Evolutionary conservation across 2,329 filamentous ascomycete species (phyloP), one percentile per base, ranked within the genome.

Genomic region (Xylariaceae sp.): DNA sequence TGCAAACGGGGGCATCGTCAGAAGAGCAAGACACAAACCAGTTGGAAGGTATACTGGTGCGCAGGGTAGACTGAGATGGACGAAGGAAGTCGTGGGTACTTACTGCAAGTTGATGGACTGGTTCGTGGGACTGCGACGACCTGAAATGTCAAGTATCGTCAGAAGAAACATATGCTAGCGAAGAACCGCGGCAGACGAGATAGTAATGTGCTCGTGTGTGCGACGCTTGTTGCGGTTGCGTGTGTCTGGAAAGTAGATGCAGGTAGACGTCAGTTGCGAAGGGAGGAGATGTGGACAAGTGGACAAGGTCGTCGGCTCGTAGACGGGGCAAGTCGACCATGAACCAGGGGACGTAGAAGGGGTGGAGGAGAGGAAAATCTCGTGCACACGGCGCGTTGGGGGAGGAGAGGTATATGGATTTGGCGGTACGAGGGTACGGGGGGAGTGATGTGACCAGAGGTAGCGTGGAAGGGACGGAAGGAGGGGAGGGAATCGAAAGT

Each of bases 191-290:
- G 27, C 22, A 52, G 41, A 45, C 53, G 53, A 47, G 17, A 30
- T 35, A 49, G 41, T 39, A 47, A 41, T 39, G 12, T 47, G 45
- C 42, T 50, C 27, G 46, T 44, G 51, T 52, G 42, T 47, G 54
- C 49, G 50, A 51, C 44, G 53, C 39, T 51, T 51, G 51, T 27
- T 43, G 22, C 22, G 48, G 45, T 46, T 39, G 51, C 46, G 49
- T 51, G 54, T 56, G 54, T 52, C 54, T 56, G 54, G 48, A 52
- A 57, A 57, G 52, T 57, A 57, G 52, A 57, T 54, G 52, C 47
- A 57, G 54, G 54, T 54, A 55, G 49, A 52, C 47, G 47, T 49
- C 49, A 54, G 52, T 51, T 52, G 42, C 52, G 48, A 44, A 44
- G 49, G 42, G 49, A 54, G 52, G 54, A 49, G 54, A 52, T 54